Evolutionary conservation across 139 green algal genomes (phyloP), one percentile per base, ranked within the genome.

Genomic region (Chlamydomonas eustigma): DNA sequence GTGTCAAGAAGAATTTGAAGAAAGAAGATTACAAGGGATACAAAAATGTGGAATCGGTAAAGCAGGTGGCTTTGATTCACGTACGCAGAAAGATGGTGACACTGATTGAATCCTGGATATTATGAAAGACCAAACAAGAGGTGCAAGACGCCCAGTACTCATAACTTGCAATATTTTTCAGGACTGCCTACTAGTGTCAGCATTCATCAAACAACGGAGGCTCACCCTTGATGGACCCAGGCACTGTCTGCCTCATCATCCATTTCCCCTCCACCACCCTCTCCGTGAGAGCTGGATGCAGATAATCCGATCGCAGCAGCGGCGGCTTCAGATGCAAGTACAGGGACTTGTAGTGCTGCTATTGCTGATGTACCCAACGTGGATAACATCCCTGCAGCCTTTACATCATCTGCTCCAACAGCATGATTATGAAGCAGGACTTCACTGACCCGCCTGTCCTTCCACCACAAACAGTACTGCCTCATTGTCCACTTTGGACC

Each of bases 201-300:
- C 24, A 63, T 63, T 18, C 22, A 24, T 63, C 50, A 63, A 63
- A 24, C 50, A 63, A 24, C 22, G 22, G 22, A 8, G 25, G 33
- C 78, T 28, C 67, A 84, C 79, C 79, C 79, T 37, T 84, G 75
- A 64, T 84, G 79, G 31, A 84, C 79, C 32, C 79, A 84, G 0
- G 75, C 79, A 35, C 67, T 78, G 79, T 84, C 79, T 4, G 79
- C 79, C 79, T 84, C 79, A 63, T 84, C 79, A 3, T 84, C 79
- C 69, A 77, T 76, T 28, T 84, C 79, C 4, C 37, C 64, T 24
- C 63, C 68, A 8, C 28, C 74, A 30, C 31, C 51, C 8, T 75
- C 64, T 6, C 25, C 36, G 67, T 79, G 34, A 0, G 72, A 73
- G 51, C 66, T 79, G 38, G 63, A 32, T 3, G 37, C 72, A 39